A percentile compares a stretch with the other conserved stretches of the same genome.
phyloP scores from a whole-genome alignment of 164 flowering plant genomes.

The Vitis amurensis region DNA sequence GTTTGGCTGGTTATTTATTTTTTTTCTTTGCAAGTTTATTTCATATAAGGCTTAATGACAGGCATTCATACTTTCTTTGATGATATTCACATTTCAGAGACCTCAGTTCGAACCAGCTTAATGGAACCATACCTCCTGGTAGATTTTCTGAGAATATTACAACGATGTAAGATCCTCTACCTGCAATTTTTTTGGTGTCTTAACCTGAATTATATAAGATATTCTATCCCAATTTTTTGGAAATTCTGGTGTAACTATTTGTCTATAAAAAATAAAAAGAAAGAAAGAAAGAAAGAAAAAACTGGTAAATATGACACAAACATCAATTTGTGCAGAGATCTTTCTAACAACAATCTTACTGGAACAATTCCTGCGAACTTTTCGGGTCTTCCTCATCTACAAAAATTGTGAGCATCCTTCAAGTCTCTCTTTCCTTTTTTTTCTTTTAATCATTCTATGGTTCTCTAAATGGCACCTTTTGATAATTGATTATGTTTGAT shows the following conservation, averaged over 20 bases:
- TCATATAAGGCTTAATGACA: neutral
- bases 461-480: neutral
- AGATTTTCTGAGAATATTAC: constrained; percentile 58
- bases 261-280: too few species aligned
- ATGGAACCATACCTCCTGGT: constrained; percentile 49
- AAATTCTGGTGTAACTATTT: neutral
- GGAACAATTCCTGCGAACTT: constrained; percentile 58
- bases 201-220: neutral
- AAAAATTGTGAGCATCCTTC: constrained; percentile 44
- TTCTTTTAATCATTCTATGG: neutral
- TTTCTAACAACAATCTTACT: constrained; percentile 51
- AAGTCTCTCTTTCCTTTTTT: neutral
- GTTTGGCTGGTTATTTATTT: neutral
- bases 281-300: too few species aligned
- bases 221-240: neutral
- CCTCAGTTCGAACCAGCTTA: constrained; percentile 57
- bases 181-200: neutral
- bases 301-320: neutral
- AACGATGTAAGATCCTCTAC: constrained; percentile 47
- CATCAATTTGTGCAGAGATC: constrained; percentile 36
- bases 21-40: neutral
- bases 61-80: neutral
- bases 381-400: constrained; percentile 54
- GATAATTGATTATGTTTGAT: neutral
- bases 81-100: constrained; percentile 42